A percentile compares a stretch with the other conserved stretches of the same genome.
Evolutionary conservation across 2,329 filamentous ascomycete genomes (phyloP).

Genomic region (Amesomyces nigricolor): DNA sequence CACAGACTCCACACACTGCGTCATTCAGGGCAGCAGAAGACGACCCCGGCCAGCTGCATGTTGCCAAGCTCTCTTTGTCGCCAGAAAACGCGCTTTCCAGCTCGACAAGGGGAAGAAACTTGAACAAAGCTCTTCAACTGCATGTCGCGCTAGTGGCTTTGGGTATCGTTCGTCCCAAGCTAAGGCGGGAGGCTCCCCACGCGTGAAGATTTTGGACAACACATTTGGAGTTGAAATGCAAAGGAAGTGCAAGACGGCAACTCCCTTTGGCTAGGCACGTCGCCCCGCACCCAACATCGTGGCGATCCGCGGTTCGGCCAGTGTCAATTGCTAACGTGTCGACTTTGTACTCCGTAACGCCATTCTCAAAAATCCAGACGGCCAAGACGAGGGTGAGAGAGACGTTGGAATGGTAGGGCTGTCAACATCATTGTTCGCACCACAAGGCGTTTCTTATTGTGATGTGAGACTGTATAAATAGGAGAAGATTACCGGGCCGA

Average conservation of each 20-base stretch:
- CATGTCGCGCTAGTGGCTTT: not conserved
- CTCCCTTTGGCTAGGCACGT: not conserved
- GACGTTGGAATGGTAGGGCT: not conserved
- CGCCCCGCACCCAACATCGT: constrained; percentile 1
- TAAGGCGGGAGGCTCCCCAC: too few species aligned
- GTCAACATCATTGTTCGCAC: constrained; percentile 4
- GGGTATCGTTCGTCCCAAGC: too few species aligned
- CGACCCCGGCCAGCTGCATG: not conserved
- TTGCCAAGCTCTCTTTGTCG: constrained; percentile 12
- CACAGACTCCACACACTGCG: not conserved
- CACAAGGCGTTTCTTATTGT: constrained; percentile 17
- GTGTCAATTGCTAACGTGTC: not conserved
- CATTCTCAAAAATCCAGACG: not conserved
- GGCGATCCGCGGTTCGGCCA: constrained; percentile 1
- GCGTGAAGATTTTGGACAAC: too few species aligned
- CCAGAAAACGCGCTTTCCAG: constrained; percentile 7
- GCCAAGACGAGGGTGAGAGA: not conserved
- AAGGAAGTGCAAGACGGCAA: too few species aligned
- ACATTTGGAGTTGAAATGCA: too few species aligned
- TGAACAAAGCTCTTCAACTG: not conserved
- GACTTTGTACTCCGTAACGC: not conserved
- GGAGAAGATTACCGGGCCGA: too few species aligned
- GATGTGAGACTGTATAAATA: not conserved
- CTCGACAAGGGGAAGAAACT: constrained; percentile 11
- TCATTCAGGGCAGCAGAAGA: constrained; percentile 3